Base-by-base conservation (phyloP, 2,329 filamentous ascomycete species). In the Xylariaceae sp. region DNA sequence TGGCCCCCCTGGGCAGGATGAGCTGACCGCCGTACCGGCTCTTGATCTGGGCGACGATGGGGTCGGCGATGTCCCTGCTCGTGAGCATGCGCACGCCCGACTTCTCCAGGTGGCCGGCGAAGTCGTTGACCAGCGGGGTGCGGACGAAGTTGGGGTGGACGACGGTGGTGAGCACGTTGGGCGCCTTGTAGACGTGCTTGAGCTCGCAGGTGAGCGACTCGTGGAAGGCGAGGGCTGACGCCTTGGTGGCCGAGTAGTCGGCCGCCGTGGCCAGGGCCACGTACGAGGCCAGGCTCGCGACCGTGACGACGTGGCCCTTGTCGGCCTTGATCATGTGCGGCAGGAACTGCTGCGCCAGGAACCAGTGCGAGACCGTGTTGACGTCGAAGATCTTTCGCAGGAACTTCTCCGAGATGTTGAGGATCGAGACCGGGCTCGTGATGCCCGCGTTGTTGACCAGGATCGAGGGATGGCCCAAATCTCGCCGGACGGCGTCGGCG, bases 371-470 rank as follows among this genome's bases (percentile, higher is more conserved):
- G 3, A 48, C 2, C 8, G 34, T 40, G 24, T 48, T 48, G 19
- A 48, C 46, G 21, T 26, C 36, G 19, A 48, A 47, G 12, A 39
- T 41, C 34, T 38, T 44, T 35, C 41, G 44, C 6, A 48, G 38
- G 14, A 13, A 27, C 13, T 32, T 26, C 17, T 48, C 43, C 2
- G 46, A 6, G n/a, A 41, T 44, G 3, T 44, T 34, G n/a, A 47
- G 36, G 11, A 48, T 44, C 4, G 40, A 7, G 3, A 5, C 19
- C 19, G 41, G 36, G 18, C 14, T 39, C 31, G 30, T 36, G 26
- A 48, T 27, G 9, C 46, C 46, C n/a, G 46, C 46, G 24, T 48
- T 48, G 13, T 48, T 48, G 18, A 48, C 38, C 30, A 48, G 46
- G 15, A 48, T 48, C 21, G 46, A 46, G 9, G 46, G 40, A 11